Evolutionary conservation across 768 basidiomycete genomes (phyloP), one percentile per base, ranked within the genome.

Genomic region (Boletus eberwhitei): DNA sequence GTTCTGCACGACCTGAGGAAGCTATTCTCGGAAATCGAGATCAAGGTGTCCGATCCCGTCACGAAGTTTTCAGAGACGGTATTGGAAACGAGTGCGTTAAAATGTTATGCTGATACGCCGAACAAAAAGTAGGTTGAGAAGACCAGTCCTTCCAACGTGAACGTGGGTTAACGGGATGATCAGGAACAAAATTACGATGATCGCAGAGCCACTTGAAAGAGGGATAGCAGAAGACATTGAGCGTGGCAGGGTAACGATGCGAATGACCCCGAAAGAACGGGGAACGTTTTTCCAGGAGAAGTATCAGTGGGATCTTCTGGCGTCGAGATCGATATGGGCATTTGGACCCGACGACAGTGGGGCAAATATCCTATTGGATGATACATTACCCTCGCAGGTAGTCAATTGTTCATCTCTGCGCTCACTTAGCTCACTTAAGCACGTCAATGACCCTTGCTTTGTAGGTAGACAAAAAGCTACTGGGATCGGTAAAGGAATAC

Each of bases 31-130:
- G 97, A 99, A 77, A 97, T 98, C 62, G 97, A 99, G 79, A 98
- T 99, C 79, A 99, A 99, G 77, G 94, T 98, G 14, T 98, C 96
- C 22, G 97, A 99, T 76, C 97, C 97, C 2, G 94, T 98, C 37
- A 96, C 94, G 16, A 93, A 93, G 68, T 99, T 99, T 76, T 90
- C 92, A 67, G 97, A 99, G 76, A 99, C 97, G 2, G 96, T 98
- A 21, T 77, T 98, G 60, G 97, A 99, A 77, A 98, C 96, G 32
- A 93, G 90, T 61, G 97, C 96, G 4, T 74, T 99, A 59, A 99
- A 98, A 74, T 98, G 96, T 67, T 99, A 99, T 71, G 97, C 97
- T 17, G 97, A 98, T 64, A 98, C 97, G 31, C 97, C 97, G 7
- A 99, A 99, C 75, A 98, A 99, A 76, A 94, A 93, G 94, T 95